Evolutionary conservation across 257 asterid genomes (phyloP).

Genomic region (Solanum habrochaites): DNA sequence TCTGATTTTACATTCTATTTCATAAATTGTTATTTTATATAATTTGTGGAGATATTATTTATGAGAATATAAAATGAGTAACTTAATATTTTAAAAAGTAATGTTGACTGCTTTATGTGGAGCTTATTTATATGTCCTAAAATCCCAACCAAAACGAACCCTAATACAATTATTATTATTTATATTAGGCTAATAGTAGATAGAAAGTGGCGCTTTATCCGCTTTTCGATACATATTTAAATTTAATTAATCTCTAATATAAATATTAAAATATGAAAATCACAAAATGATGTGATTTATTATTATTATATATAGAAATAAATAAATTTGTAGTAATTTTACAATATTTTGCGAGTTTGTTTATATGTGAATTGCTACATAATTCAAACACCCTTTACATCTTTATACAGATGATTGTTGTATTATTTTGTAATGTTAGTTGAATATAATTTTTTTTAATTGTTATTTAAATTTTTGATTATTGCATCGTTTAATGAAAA

Average conservation of each 20-base stretch:
- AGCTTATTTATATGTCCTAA: neutral
- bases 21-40: neutral
- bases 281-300: too few species aligned
- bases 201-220: neutral
- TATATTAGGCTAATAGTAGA: too few species aligned
- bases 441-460: too few species aligned
- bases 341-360: neutral
- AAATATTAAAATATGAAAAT: too few species aligned
- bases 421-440: neutral
- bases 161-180: too few species aligned
- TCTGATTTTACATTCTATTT: neutral
- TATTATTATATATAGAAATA: neutral
- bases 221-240: fast-evolving
- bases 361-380: neutral
- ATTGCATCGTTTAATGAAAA: too few species aligned
- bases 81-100: neutral
- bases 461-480: too few species aligned
- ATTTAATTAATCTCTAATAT: too few species aligned
- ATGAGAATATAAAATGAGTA: neutral
- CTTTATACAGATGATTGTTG: neutral
- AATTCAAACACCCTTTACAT: neutral
- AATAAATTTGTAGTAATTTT: neutral
- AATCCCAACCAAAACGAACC: neutral
- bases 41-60: neutral
- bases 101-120: neutral